Base-by-base conservation (phyloP, 345 rosid species). In the Theobroma cacao region DNA sequence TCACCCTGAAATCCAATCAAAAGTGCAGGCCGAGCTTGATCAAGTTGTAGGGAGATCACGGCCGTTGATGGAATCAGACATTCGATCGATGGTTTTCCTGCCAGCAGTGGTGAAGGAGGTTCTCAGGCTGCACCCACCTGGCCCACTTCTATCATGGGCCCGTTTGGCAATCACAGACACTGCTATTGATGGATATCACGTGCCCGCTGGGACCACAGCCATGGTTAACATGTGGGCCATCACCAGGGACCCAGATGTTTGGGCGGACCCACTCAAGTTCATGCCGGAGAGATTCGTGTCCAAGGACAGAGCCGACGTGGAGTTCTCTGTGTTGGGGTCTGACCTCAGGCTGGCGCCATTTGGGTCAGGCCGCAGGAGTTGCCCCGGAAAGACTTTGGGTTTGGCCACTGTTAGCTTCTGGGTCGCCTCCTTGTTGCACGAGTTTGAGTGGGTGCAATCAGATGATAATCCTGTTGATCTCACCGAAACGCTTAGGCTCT, bases 181-280 rank as follows among this genome's bases (percentile, higher is more conserved):
- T 60, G 80, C 83, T 20, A 78, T 92, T 18, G 97, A 89, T 74
- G 97, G 97, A 58, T 75, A 88, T 85, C 83, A 83, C 85, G 92
- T 94, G 86, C 98, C 98, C 3, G 52, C 47, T 14, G 94, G 98
- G 80, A 94, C 98, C 83, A 94, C 97, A 2, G 95, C 98, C 2
- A 92, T 94, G 97, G 97, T 94, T 61, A 94, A 94, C 84, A 94
- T 94, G 98, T 94, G 98, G 98, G 98, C 98, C 85, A 91, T 94
- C 41, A 75, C 90, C 7, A 83, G 93, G 86, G 98, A 94, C 86
- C 92, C 90, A 20, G 82, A 85, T 11, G 82, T 86, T 65, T 94
- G 98, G 98, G 76, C 40, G 12, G 86, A 92, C 87, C 93, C 98
- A 10, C 85, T 86, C 36, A 74, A 81, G 77, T 94, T 90, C 79